Conservation (phyloP, 768 basidiomycete genomes). For the Collybiopsis confluens region DNA sequence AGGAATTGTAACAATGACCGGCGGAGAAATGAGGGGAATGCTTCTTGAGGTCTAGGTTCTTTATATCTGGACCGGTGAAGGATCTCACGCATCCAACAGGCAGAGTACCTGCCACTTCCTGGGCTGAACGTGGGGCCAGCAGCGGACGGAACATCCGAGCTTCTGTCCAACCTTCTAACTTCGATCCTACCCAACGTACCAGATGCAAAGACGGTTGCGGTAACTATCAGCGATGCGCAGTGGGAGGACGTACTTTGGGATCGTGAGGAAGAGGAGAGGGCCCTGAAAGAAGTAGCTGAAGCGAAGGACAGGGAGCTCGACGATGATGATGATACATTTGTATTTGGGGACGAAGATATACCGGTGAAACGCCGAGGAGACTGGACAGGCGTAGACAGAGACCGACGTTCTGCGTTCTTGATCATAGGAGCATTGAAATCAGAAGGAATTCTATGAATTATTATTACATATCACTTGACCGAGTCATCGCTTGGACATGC, state of each 20-base stretch:
- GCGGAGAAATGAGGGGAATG: slow-evolving; percentile 79
- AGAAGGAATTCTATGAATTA: slow-evolving; percentile 56
- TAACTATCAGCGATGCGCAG: slow-evolving; percentile 71
- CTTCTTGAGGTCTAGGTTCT: slow-evolving; percentile 58
- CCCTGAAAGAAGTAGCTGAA: slow-evolving; percentile 19
- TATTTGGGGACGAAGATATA: slow-evolving; percentile 54
- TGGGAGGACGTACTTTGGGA: slow-evolving; percentile 83
- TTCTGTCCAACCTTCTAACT: slow-evolving; percentile 70
- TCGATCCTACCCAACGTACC: slow-evolving; percentile 70
- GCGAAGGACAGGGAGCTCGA: slow-evolving; percentile 16
- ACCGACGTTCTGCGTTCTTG: slow-evolving; percentile 73
- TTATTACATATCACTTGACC: neutral
- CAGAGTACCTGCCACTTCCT: slow-evolving; percentile 79
- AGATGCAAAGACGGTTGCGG: slow-evolving; percentile 72
- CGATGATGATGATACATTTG: slow-evolving; percentile 52
- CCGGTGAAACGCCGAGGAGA: slow-evolving; percentile 49
- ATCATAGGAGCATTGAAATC: slow-evolving; percentile 73
- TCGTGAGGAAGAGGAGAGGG: slow-evolving; percentile 55
- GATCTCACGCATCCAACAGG: slow-evolving; percentile 37
- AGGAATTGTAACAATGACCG: slow-evolving; percentile 72
- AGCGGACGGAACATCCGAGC: slow-evolving; percentile 64
- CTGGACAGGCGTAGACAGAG: slow-evolving; percentile 77
- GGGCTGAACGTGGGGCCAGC: slow-evolving; percentile 53
- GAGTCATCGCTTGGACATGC: slow-evolving; percentile 6
- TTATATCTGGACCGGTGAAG: too few species aligned